A percentile compares a stretch with the other conserved stretches of the same genome.
These are phyloP conservation scores for Backusella psychrophila DNA, from an alignment of 192 early-diverging fungal species.

Conservation along the genomic window DNA sequence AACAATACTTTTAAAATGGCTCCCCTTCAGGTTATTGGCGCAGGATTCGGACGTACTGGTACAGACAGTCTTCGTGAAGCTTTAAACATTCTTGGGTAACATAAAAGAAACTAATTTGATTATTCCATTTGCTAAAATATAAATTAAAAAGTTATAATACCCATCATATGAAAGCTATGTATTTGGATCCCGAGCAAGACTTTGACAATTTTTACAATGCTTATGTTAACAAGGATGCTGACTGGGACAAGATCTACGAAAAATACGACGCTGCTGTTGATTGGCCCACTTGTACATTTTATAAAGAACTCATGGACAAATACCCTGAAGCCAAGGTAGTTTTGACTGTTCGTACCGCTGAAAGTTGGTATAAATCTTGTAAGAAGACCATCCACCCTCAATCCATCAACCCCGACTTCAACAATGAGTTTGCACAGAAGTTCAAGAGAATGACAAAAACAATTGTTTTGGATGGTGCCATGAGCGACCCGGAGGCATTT, in stretches of 20 bases:
- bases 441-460: background rate
- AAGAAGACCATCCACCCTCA: constrained; percentile 2
- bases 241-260: constrained; percentile 13
- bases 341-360: constrained; percentile 11
- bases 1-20: background rate
- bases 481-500: background rate
- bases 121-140: background rate
- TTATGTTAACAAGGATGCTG: constrained; percentile 11
- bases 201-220: background rate
- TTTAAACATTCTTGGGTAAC: constrained; percentile 19
- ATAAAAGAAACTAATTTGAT: background rate
- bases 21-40: constrained; percentile 21
- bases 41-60: constrained; percentile 23
- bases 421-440: no score
- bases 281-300: constrained; percentile 18
- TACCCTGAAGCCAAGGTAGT: constrained; percentile 28
- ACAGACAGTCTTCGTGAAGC: constrained; percentile 17
- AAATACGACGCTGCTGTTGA: constrained; percentile 22
- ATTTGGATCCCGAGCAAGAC: constrained; percentile 12
- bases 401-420: background rate
- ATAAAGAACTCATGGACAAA: constrained; percentile 21
- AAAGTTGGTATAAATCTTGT: constrained; percentile 22
- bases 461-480: background rate
- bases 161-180: constrained; percentile 18
- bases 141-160: constrained; percentile 10